Percentiles rank a stretch among this genome's conserved stretches.
Conservation (phyloP, 768 basidiomycete genomes). For the Dacryopinax primogenitus region DNA sequence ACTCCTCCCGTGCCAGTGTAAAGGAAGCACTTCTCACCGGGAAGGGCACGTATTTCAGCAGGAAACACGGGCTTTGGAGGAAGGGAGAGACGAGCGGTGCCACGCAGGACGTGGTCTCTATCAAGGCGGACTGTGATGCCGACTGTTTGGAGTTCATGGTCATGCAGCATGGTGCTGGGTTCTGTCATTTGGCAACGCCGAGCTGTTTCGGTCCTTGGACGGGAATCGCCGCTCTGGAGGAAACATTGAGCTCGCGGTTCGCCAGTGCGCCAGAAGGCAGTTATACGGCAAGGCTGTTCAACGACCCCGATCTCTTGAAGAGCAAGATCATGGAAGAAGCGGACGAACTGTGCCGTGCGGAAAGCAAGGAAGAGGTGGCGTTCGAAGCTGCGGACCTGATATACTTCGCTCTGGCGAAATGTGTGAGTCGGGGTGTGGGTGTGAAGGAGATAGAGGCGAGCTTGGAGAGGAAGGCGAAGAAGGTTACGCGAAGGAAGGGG, state of each 20-base stretch:
- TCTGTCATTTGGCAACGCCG: slow-evolving; percentile 78
- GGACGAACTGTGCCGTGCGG: slow-evolving; percentile 81
- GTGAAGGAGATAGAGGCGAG: slow-evolving; percentile 73
- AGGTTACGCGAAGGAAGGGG: slow-evolving; percentile 74
- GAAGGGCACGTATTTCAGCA: slow-evolving; percentile 89
- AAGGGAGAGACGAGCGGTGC: slow-evolving; percentile 96
- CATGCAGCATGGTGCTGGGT: slow-evolving; percentile 77
- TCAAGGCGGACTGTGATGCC: slow-evolving; percentile 80
- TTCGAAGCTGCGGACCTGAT: slow-evolving; percentile 92
- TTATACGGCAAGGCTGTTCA: slow-evolving; percentile 80
- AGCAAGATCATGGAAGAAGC: slow-evolving; percentile 99
- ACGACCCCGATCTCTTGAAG: slow-evolving; percentile 62
- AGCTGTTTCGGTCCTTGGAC: slow-evolving; percentile 78
- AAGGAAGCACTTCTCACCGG: slow-evolving; percentile 76
- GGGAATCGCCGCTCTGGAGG: slow-evolving; percentile 75
- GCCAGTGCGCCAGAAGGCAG: slow-evolving; percentile 73
- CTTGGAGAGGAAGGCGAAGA: slow-evolving; percentile 73
- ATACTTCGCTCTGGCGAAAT: slow-evolving; percentile 82
- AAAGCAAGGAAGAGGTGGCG: slow-evolving; percentile 66
- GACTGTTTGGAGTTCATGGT: slow-evolving; percentile 88
- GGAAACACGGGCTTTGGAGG: slow-evolving; percentile 90
- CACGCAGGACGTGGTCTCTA: slow-evolving; percentile 71
- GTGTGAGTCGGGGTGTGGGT: slow-evolving; percentile 67
- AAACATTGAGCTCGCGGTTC: slow-evolving; percentile 58
- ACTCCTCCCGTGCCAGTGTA: slow-evolving; percentile 80